Percentiles rank a stretch among this genome's conserved stretches.
phyloP scores from a whole-genome alignment of 164 flowering plant species.

The Annona squamosa region DNA sequence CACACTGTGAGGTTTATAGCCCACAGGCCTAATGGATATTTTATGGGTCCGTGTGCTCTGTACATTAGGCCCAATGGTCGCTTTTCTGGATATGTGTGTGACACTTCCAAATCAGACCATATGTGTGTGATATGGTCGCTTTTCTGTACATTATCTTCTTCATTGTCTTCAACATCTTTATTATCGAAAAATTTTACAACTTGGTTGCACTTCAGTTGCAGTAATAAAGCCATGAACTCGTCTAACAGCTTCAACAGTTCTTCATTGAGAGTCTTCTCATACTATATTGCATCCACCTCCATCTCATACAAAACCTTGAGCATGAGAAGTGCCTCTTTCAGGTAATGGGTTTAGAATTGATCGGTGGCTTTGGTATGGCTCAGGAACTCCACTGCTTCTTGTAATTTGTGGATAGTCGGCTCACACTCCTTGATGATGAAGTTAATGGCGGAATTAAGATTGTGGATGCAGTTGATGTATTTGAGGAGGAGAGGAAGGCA shows the following conservation, averaged over 20 bases:
- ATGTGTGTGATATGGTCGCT: no score
- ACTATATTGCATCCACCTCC: slow-evolving; percentile 57
- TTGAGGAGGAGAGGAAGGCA: slow-evolving; percentile 17
- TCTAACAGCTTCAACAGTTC: slow-evolving; percentile 54
- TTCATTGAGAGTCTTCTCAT: slow-evolving; percentile 69
- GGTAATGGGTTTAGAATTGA: slow-evolving; percentile 33
- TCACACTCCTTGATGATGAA: slow-evolving; percentile 39
- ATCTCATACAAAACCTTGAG: slow-evolving; percentile 51
- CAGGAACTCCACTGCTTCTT: slow-evolving; percentile 72
- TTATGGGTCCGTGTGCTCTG: no score
- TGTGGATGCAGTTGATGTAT: slow-evolving; percentile 43
- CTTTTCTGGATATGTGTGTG: no score
- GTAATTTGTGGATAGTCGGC: slow-evolving; percentile 59
- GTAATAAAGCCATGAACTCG: slow-evolving; percentile 43
- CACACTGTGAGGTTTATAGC: no score
- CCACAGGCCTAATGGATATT: no score
- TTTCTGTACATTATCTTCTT: neutral
- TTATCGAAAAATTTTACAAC: slow-evolving; percentile 2
- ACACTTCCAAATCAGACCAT: slow-evolving; percentile 41
- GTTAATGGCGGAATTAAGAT: slow-evolving; percentile 31
- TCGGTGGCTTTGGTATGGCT: slow-evolving; percentile 70
- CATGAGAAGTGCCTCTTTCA: slow-evolving; percentile 46
- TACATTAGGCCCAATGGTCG: no score
- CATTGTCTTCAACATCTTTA: slow-evolving; percentile 9
- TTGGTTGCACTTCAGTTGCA: slow-evolving; percentile 31